A percentile compares a stretch with the other conserved stretches of the same genome.
These are phyloP conservation scores for Saccharomycopsis sp. DNA, from an alignment of 805 yeast species.

Conservation along the genomic window DNA sequence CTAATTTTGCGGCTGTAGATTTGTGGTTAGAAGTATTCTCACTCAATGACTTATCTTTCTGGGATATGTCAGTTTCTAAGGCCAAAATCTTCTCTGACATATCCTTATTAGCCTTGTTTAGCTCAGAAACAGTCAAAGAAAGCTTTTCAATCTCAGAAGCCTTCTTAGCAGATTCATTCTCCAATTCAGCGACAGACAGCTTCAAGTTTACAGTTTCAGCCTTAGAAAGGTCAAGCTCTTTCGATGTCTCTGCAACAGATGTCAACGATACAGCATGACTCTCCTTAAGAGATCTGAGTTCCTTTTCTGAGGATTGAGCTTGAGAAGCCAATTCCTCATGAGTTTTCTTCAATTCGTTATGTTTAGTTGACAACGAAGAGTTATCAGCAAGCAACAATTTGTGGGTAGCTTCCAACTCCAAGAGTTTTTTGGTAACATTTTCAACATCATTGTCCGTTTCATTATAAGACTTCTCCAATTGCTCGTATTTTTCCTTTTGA, in stretches of 20 bases:
- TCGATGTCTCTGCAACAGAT: background rate
- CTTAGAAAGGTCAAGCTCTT: background rate
- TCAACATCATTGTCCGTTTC: conserved; percentile 19
- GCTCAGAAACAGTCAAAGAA: background rate
- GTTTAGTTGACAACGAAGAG: conserved; percentile 6
- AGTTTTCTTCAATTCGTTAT: conserved; percentile 11
- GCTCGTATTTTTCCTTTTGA: conserved; percentile 2
- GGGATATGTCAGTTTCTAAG: background rate
- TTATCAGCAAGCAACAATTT: conserved; percentile 10
- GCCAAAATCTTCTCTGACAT: background rate
- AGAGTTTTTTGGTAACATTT: conserved; percentile 13
- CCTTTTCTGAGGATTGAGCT: background rate
- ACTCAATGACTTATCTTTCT: background rate
- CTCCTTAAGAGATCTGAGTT: background rate
- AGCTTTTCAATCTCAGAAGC: background rate
- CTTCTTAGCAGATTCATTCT: background rate
- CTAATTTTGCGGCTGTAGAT: background rate
- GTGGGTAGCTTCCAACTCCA: conserved; percentile 17
- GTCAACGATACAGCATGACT: background rate
- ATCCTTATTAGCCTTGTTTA: background rate
- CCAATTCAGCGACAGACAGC: background rate
- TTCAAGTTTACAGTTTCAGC: background rate
- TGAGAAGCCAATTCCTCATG: background rate
- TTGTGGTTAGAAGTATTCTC: background rate
- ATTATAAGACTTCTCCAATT: conserved; percentile 21